These are phyloP conservation scores for Trypanosoma conorhini DNA, from an alignment of 208 protist genomes.

Conservation along the genomic window DNA sequence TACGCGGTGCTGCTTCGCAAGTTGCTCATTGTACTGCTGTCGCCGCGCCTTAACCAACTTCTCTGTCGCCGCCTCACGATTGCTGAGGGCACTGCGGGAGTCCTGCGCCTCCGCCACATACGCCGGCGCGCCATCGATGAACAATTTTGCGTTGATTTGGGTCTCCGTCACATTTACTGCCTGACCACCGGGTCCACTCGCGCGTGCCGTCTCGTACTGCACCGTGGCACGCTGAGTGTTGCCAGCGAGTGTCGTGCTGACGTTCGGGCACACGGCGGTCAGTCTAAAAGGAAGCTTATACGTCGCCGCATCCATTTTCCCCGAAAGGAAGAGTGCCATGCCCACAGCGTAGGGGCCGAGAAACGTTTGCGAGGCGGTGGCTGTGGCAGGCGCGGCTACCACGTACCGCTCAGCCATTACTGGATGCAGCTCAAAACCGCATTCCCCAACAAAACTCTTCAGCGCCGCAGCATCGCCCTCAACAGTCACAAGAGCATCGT, in stretches of 20 bases:
- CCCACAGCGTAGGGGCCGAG: constrained; percentile 63
- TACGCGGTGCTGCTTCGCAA: constrained; percentile 48
- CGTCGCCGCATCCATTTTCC: not conserved
- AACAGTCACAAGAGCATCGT: constrained; percentile 68
- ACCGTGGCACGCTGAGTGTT: constrained; percentile 52
- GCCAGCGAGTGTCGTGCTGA: constrained; percentile 53
- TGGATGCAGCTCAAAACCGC: constrained; percentile 40
- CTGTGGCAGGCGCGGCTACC: constrained; percentile 29
- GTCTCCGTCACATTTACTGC: constrained; percentile 88
- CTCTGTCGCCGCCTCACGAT: constrained; percentile 71
- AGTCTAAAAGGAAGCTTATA: constrained; percentile 36
- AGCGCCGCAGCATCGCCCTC: constrained; percentile 32
- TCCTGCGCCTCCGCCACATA: constrained; percentile 84
- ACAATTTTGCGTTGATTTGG: constrained; percentile 81
- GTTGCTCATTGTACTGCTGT: constrained; percentile 71
- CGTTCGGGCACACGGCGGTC: constrained; percentile 40
- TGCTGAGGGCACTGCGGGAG: constrained; percentile 80
- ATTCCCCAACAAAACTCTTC: constrained; percentile 16
- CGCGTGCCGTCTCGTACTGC: constrained; percentile 73
- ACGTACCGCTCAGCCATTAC: constrained; percentile 31
- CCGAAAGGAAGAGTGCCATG: constrained; percentile 38
- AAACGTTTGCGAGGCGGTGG: constrained; percentile 5
- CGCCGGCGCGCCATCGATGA: constrained; percentile 66
- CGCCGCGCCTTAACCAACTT: constrained; percentile 58
- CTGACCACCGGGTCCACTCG: constrained; percentile 87